Base-by-base conservation (phyloP, 2,329 filamentous ascomycete species). In the Fusarium sp. region DNA sequence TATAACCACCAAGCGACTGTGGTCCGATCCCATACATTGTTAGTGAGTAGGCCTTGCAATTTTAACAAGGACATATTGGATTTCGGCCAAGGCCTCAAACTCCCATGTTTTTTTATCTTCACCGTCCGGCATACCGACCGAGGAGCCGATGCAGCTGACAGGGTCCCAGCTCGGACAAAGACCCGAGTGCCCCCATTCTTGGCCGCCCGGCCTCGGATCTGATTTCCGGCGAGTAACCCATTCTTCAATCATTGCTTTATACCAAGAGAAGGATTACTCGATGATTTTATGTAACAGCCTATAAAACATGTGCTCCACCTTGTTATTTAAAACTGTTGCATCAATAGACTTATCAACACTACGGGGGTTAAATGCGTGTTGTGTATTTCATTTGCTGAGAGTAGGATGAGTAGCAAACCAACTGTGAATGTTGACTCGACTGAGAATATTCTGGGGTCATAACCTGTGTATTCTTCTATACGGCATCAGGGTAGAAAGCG, bases 61-160 rank as follows among this genome's bases (percentile, higher is more conserved):
- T 25, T 25, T 7, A 6, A 32, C 9, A 31, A 13, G 7, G 6
- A 29, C 25, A 58, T 23, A 33, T 52, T 32, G 37, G 39, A 54
- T 32, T 45, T 49, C 21, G 27, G 23, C 39, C 23, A 50, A 39
- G 38, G 27, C 23, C 19, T 19, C 4, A 4, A 8, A 25, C n/a
- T n/a, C 47, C 50, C 38, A 31, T 42, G 33, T 9, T 10, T 52
- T 17, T 21, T 52, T 39, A 38, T 25, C 35, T 36, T 35, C 19
- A 10, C 44, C 49, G 56, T 65, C 58, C 63, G 52, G 67, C 65
- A 59, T 60, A 32, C 66, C 66, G 66, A 68, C 62, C 65, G 53
- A 68, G 50, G 46, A 67, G 61, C 70, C 70, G 70, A 71, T 67
- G 70, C 69, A 66, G 31, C 44, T 27, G 42, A 46, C 27, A 29